Conservation (phyloP, 139 green algal species). For the Astrephomene gubernaculifera region DNA sequence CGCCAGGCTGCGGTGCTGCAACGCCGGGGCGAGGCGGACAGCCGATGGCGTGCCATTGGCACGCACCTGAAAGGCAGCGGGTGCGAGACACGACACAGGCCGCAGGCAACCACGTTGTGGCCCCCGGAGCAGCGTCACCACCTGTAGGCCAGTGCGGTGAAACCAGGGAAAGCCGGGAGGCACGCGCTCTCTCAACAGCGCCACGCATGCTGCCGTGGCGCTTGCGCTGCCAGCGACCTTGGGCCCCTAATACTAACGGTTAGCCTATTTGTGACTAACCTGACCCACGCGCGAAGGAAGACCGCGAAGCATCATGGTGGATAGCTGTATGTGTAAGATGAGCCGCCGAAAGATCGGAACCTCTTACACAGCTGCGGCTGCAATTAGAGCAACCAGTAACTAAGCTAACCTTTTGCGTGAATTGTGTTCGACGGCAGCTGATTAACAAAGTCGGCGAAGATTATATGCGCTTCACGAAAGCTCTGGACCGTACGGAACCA, state of each 20-base stretch:
- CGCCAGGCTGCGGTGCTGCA: neutral
- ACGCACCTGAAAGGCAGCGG: slow-evolving; percentile 23
- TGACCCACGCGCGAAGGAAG: neutral
- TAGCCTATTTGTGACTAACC: no score
- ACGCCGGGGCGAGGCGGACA: neutral
- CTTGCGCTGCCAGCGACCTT: no score
- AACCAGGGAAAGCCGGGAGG: slow-evolving; percentile 1
- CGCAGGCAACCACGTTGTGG: slow-evolving; percentile 20
- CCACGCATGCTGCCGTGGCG: neutral
- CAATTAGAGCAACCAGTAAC: no score
- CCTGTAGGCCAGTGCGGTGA: slow-evolving; percentile 13
- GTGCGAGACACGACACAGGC: slow-evolving; percentile 24
- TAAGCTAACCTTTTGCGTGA: no score
- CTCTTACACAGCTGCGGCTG: neutral
- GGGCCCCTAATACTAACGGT: no score
- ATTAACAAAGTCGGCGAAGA: no score
- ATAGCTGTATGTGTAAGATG: no score
- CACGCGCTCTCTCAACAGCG: neutral
- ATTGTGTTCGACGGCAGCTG: no score
- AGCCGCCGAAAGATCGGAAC: slow-evolving; percentile 38
- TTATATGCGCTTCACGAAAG: neutral
- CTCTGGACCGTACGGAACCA: neutral
- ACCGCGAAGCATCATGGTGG: slow-evolving; percentile 31
- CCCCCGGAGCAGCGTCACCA: slow-evolving; percentile 25
- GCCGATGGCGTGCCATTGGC: slow-evolving; percentile 12